These are phyloP conservation scores for Alternaria ethzedia DNA, from an alignment of 2,329 filamentous ascomycete species.

Conservation along the genomic window DNA sequence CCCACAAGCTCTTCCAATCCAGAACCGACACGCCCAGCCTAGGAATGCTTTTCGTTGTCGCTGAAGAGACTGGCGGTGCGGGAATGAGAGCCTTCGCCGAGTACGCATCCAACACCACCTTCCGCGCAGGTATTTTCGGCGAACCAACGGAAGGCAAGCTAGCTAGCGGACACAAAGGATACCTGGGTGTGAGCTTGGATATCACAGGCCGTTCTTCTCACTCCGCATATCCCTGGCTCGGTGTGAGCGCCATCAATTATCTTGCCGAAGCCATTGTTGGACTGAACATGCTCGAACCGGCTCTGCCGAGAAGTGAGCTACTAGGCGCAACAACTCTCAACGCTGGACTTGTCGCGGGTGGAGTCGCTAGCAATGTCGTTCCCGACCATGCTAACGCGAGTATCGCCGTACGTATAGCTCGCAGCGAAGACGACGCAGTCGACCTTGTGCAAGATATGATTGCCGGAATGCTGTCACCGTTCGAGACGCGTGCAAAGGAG, in stretches of 20 bases:
- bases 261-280: conserved; percentile 74
- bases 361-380: conserved; percentile 86
- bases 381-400: conserved; percentile 72
- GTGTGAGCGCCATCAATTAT: conserved; percentile 80
- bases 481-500: conserved; percentile 18
- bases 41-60: conserved; percentile 68
- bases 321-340: conserved; percentile 74
- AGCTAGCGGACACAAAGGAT: conserved; percentile 88
- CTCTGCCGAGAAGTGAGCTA: conserved; percentile 52
- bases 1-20: conserved; percentile 59
- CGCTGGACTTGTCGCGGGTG: conserved; percentile 77
- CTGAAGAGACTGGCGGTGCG: conserved; percentile 79
- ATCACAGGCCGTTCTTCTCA: conserved; percentile 79
- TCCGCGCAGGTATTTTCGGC: conserved; percentile 81
- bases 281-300: conserved; percentile 55
- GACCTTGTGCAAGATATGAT: conserved; percentile 25
- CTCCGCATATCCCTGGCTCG: conserved; percentile 88
- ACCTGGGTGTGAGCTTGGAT: conserved; percentile 67
- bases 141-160: conserved; percentile 90
- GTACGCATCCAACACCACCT: conserved; percentile 47
- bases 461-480: conserved; percentile 21
- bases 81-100: conserved; percentile 69
- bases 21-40: conserved; percentile 47
- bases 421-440: conserved; percentile 26
- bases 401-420: conserved; percentile 60